Base-by-base conservation (phyloP, 768 basidiomycete genomes). In the Coprinopsis marcescibilis region DNA sequence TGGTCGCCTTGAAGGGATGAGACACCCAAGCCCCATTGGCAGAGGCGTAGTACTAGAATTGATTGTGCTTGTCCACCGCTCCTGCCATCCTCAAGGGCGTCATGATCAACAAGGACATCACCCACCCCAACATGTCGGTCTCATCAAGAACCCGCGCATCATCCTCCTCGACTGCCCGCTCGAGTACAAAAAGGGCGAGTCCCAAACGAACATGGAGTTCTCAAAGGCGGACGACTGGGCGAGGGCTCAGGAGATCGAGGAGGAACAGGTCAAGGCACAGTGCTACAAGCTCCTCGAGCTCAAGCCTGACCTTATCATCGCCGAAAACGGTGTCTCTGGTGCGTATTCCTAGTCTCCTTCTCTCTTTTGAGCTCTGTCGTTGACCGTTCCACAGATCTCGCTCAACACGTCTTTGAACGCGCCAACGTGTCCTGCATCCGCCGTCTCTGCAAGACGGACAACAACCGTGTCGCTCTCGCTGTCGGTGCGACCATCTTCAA, bases 171-270 rank as follows among this genome's bases (percentile, higher is more conserved):
- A 96, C 64, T 98, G 94, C 64, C 93, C 94, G 8, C 68, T 97
- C 47, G 95, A 98, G 70, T 98, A 99, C 72, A 99, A 98, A 72
- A 98, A 98, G 74, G 95, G 95, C 21, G 96, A 98, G 72, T 82
- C 78, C 47, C 96, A 99, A 68, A 98, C 96, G 51, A 96, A 97
- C 63, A 98, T 98, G 76, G 95, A 97, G 69, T 92, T 98, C 54
- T 84, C 83, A 35, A 91, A 90, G 66, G 94, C 94, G 70, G 73
- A 75, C 15, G 94, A 99, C 61, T 99, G 93, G 90, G 82, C 85
- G 44, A 70, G 90, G 38, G 86, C 91, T 20, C 86, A 94, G 65
- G 81, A 88, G 61, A 89, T 97, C 49, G 96, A 98, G 71, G 96
- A 99, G 67, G 91, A 98, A 66, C 94, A 97, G 64, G 84, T 98